A percentile compares a stretch with the other conserved stretches of the same genome.
Evolutionary conservation across 129 eudicot genomes (phyloP).

Genomic region (Helichrysum umbraculigerum): DNA sequence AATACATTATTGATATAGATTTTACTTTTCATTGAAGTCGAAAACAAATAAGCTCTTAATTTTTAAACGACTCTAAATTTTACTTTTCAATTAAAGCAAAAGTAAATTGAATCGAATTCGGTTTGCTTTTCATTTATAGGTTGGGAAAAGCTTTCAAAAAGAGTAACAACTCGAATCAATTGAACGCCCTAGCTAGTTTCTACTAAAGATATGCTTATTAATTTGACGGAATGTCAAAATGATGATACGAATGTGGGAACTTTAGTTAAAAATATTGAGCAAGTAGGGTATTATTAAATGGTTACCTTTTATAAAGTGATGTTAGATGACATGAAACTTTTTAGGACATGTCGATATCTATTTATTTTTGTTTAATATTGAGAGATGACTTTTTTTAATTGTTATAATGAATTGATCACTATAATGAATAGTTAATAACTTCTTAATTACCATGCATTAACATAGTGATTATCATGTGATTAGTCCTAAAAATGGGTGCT

Average conservation of each 20-base stretch:
- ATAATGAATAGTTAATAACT: not conserved
- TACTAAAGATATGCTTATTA: not conserved
- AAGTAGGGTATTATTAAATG: not conserved
- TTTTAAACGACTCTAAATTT: too few relatives aligned
- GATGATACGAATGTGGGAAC: not conserved
- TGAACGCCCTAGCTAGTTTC: not conserved
- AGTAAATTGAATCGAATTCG: not conserved
- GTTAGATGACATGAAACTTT: constrained; percentile 1
- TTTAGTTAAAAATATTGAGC: not conserved
- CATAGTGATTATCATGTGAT: constrained; percentile 16
- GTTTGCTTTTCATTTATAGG: not conserved
- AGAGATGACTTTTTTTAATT: constrained; percentile 16
- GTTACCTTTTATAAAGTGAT: constrained; percentile 15
- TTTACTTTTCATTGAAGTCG: too few relatives aligned
- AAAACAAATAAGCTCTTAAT: too few relatives aligned
- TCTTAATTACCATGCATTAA: not conserved
- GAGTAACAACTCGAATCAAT: not conserved
- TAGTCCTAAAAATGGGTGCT: not conserved
- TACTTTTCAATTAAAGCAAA: not conserved
- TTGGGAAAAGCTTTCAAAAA: not conserved
- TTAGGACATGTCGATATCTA: not conserved
- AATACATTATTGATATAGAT: too few relatives aligned
- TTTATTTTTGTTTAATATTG: not conserved
- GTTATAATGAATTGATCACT: not conserved
- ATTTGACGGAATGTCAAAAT: not conserved